Percentiles rank a stretch among this genome's conserved stretches.
phyloP scores from a whole-genome alignment of 2,329 filamentous ascomycete species.

The Meredithiella fracta region DNA sequence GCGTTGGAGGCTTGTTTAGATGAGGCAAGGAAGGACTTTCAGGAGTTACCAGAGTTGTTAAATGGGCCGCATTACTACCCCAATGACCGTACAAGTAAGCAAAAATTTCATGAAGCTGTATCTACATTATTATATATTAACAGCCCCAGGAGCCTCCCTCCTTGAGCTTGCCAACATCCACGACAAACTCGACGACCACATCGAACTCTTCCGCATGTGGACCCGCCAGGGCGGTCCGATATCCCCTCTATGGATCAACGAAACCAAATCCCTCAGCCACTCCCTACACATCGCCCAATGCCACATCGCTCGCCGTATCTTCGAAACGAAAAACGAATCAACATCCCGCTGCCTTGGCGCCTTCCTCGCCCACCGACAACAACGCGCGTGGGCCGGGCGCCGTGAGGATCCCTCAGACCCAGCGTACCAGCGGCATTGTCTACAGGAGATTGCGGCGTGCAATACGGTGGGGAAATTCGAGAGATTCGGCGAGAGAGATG shows the following conservation, averaged over 20 bases:
- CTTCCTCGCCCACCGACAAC: constrained; percentile 35
- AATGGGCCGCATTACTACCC: constrained; percentile 42
- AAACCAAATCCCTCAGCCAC: constrained; percentile 32
- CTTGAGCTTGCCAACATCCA: constrained; percentile 32
- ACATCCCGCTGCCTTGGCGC: constrained; percentile 38
- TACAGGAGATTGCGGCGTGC: constrained; percentile 35
- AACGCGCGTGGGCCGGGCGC: constrained; percentile 20
- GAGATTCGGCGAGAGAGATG: constrained; percentile 35
- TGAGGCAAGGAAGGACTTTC: constrained; percentile 44
- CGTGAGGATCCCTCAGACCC: constrained; percentile 18
- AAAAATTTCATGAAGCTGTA: background rate
- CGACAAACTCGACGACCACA: constrained; percentile 30
- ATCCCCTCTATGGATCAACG: constrained; percentile 37
- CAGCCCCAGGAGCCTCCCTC: constrained; percentile 32
- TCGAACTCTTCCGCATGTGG: constrained; percentile 38
- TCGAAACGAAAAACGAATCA: constrained; percentile 32
- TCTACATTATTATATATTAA: background rate
- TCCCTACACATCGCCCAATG: constrained; percentile 42
- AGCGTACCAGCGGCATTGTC: constrained; percentile 24
- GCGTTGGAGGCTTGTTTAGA: constrained; percentile 39
- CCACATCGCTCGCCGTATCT: constrained; percentile 39
- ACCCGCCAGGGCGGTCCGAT: constrained; percentile 36
- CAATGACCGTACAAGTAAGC: constrained; percentile 25
- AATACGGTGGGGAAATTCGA: constrained; percentile 39
- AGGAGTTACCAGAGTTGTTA: constrained; percentile 37